Base-by-base conservation (phyloP, 352 stramenopile genomes). In the Globisporangium paroecandrum region DNA sequence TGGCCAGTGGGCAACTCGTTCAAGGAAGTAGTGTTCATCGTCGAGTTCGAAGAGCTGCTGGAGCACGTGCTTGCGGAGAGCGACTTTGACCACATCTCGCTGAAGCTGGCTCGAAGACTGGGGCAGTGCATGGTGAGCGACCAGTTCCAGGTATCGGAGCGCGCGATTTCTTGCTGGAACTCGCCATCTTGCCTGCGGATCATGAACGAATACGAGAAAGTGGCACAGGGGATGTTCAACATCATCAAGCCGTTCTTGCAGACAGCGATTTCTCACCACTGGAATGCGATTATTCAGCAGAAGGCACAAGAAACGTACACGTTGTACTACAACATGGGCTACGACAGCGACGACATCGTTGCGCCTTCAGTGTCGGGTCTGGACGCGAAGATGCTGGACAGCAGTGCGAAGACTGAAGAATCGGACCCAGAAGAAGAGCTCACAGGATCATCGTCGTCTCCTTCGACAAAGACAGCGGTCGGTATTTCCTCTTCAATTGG, bases 271-370 rank as follows among this genome's bases (percentile, higher is more conserved):
- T 69, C 73, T 54, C 69, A 75, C 36, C 87, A 95, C 71, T 95
- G 87, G 87, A 95, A 95, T 76, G 76, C 76, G 49, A 75, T 94
- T 43, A 95, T 93, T 62, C 87, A 94, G 72, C 85, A 94, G 65
- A 93, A 93, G 70, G 83, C 83, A 38, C 85, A 90, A 46, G 85
- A 93, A 66, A 92, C 87, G 61, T 95, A 95, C 69, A 93, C 85
- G 56, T 79, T 92, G 66, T 95, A 95, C 62, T 95, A 95, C 81
- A 95, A 95, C 72, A 95, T 95, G 87, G 87, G 87, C 25, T 95
- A 95, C 76, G 87, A 94, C 70, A 90, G 71, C 24, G 87, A 91
- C 63, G 83, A 90, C 34, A 65, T 82, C 49, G 46, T 77, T 53
- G 73, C 72, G 18, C 46, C 60, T 25, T 64, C 53, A 12, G 49